Evolutionary conservation across 768 basidiomycete genomes (phyloP), one percentile per base, ranked within the genome.

Genomic region (Collybia nuda): DNA sequence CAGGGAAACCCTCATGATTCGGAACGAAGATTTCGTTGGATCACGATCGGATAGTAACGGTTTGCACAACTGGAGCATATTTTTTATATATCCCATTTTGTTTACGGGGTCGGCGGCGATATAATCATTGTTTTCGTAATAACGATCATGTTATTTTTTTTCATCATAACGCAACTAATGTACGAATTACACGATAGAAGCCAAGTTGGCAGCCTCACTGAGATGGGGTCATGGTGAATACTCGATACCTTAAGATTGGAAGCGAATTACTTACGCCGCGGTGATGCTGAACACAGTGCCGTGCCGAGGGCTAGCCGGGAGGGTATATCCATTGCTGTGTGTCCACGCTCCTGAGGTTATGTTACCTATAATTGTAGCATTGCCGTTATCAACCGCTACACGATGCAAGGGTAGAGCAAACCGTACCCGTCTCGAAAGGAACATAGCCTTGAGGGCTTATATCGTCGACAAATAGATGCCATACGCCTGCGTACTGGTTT

Each of bases 311-410:
- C 56, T 50, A 5, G 52, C 4, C 8, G 58, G 58, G 21, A 59
- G 53, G 12, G 47, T 19, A 37, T 59, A 59, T 22, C 55, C 55
- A 1, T 46, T 53, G 15, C 58, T 59, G 12, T 46, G 28, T 9
- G 58, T 56, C 55, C 58, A 59, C 12, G 43, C 55, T 14, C 58
- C 58, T 6, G 58, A 54, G 0, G 53, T 56, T 19, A 59, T 56
- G 24, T 59, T 59, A 5, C 19, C 58, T 56, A 32, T 7, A n/a
- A 23, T 32, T 11, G 32, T 11, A 32, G 32, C 7, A 32, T 32
- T 3, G 24, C 24, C 7, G 24, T 7, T 32, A 11, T 32, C 14
- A 32, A 32, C 32, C 14, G 7, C 32, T 9, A 11, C 7, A 11
- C 14, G 32, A 11, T 14, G 12, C 9, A 32, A 32, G 32, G 14